These are phyloP conservation scores for Stellera chamaejasme DNA, from an alignment of 345 rosid genomes.

Conservation along the genomic window DNA sequence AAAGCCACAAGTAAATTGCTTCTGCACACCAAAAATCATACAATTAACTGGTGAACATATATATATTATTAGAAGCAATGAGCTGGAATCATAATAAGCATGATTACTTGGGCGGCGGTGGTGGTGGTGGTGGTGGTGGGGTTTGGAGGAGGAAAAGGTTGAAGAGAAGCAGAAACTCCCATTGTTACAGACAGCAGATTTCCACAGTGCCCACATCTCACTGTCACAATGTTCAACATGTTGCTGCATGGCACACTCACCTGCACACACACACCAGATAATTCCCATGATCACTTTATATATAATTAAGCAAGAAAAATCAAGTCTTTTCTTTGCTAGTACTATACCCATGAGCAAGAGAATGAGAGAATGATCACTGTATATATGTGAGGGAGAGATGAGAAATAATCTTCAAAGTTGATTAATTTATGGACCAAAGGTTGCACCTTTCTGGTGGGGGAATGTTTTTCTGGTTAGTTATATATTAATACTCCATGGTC, in stretches of 20 bases:
- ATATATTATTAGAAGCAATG: not conserved
- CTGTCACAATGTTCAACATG: constrained; percentile 68
- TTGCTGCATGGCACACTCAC: constrained; percentile 83
- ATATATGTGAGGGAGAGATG: too few relatives aligned
- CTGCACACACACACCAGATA: constrained; percentile 25
- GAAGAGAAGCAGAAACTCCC: constrained; percentile 61
- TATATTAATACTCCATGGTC: too few relatives aligned
- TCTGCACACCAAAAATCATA: constrained; percentile 31
- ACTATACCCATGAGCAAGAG: too few relatives aligned
- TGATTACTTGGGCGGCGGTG: constrained; percentile 26
- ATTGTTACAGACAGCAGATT: constrained; percentile 79
- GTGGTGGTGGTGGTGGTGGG: constrained; percentile 11
- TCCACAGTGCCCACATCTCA: constrained; percentile 92
- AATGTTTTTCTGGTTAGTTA: too few relatives aligned
- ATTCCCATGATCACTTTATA: too few relatives aligned
- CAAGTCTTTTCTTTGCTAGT: constrained; percentile 9
- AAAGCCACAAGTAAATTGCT: constrained; percentile 14
- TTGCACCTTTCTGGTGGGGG: too few relatives aligned
- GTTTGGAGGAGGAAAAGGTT: constrained; percentile 46
- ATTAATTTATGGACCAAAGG: too few relatives aligned
- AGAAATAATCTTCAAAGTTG: too few relatives aligned
- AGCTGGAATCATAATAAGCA: not conserved
- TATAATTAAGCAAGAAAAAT: constrained; percentile 15
- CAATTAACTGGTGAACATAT: too few relatives aligned
- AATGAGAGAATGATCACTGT: too few relatives aligned